phyloP scores from a whole-genome alignment of 306 rosid species.

The Quercus gilva region DNA sequence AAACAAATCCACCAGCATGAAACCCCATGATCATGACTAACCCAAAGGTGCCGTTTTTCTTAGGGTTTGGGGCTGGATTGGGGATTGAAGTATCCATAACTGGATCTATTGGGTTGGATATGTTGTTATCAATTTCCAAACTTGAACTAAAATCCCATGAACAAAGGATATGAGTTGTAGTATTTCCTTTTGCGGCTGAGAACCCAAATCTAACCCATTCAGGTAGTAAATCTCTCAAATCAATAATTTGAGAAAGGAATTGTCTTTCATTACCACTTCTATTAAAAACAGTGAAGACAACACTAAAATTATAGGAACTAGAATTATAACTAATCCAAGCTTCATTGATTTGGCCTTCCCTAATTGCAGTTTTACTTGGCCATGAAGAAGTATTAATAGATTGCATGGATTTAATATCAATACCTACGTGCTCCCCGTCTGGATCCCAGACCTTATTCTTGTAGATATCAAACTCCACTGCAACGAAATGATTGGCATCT shows the following conservation, averaged over 20 bases:
- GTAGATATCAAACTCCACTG: conserved; percentile 52
- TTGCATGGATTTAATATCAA: conserved; percentile 31
- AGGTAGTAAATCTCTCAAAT: conserved; percentile 23
- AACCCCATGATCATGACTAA: background rate
- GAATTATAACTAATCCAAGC: conserved; percentile 10
- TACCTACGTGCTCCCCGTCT: conserved; percentile 37
- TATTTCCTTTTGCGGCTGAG: conserved; percentile 2
- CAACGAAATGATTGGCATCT: conserved; percentile 34
- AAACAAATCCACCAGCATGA: background rate
- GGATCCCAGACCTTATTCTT: conserved; percentile 27
- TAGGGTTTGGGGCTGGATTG: background rate
- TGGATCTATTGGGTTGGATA: background rate
- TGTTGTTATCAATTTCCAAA: background rate
- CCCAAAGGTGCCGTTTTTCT: background rate
- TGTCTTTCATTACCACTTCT: too few species aligned
- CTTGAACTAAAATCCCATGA: background rate
- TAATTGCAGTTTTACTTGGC: conserved; percentile 13
- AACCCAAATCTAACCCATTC: conserved; percentile 35
- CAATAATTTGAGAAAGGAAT: conserved; percentile 9
- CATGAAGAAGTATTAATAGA: conserved; percentile 30
- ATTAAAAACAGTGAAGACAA: conserved; percentile 21
- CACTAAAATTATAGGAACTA: conserved; percentile 1
- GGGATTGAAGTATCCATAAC: too few species aligned
- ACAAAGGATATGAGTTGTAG: background rate
- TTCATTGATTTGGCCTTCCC: conserved; percentile 13